Conservation (phyloP, 2,329 filamentous ascomycete genomes). For the Talaromyces sp. region DNA sequence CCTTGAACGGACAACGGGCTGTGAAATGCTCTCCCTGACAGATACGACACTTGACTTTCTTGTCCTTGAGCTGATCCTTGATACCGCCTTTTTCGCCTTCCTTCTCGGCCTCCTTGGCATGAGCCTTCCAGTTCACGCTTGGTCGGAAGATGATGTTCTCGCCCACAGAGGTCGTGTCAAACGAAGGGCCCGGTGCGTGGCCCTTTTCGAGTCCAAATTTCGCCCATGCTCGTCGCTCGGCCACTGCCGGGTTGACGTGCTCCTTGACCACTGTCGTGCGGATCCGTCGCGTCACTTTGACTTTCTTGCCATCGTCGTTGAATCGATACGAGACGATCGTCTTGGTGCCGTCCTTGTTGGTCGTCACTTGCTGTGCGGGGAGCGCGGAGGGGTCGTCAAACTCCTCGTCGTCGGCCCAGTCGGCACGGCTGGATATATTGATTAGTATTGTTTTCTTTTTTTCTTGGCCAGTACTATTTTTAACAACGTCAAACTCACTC, state of each 20-base stretch:
- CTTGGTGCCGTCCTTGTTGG: conserved; percentile 98
- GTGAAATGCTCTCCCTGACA: conserved; percentile 99
- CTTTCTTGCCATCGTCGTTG: conserved; percentile 91
- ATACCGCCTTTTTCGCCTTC: conserved; percentile 55
- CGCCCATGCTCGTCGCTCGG: conserved; percentile 84
- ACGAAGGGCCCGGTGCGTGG: conserved; percentile 73
- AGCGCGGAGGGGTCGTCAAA: conserved; percentile 83
- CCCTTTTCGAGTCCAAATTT: conserved; percentile 92
- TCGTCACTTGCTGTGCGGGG: conserved; percentile 79
- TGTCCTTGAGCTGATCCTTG: conserved; percentile 77
- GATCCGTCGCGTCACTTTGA: conserved; percentile 95
- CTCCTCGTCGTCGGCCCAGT: conserved; percentile 91
- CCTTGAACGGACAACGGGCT: conserved; percentile 97
- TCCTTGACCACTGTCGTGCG: conserved; percentile 87
- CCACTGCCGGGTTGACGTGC: conserved; percentile 92
- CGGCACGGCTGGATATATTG: conserved; percentile 46
- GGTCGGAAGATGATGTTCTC: conserved; percentile 99
- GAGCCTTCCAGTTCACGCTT: conserved; percentile 87
- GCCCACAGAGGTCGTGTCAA: conserved; percentile 86
- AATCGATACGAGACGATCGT: conserved; percentile 85
- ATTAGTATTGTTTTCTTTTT: neutral
- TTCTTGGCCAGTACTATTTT: neutral
- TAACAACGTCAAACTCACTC: conserved; percentile 30
- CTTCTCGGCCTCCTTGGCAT: conserved; percentile 65
- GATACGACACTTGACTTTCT: conserved; percentile 99